Percentiles rank a stretch among this genome's conserved stretches.
Conservation (phyloP, 2,329 filamentous ascomycete species). For the Pseudodiploospora longispora region DNA sequence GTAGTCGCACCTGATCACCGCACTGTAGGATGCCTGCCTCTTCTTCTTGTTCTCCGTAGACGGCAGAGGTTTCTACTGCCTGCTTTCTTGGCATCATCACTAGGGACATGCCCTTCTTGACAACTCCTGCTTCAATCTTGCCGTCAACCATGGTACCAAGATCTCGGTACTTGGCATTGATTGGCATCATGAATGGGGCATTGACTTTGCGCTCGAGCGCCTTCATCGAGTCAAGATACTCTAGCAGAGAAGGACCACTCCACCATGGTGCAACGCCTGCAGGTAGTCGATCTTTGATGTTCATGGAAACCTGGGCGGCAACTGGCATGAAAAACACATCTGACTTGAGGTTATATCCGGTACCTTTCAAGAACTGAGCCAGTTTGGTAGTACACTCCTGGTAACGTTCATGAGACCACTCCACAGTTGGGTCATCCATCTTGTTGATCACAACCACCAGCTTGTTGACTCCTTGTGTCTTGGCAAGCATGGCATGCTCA, state of each 20-base stretch:
- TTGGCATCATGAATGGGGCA: conserved; percentile 98
- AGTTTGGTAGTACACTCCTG: conserved; percentile 91
- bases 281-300: conserved; percentile 82
- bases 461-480: conserved; percentile 97
- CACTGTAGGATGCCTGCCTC: conserved; percentile 75
- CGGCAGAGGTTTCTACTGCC: conserved; percentile 67
- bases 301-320: conserved; percentile 75
- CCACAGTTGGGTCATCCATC: conserved; percentile 96
- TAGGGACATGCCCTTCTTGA: conserved; percentile 81
- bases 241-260: conserved; percentile 80
- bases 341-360: conserved; percentile 89
- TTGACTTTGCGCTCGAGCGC: conserved; percentile 92
- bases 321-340: conserved; percentile 96
- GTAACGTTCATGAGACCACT: conserved; percentile 91
- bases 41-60: conserved; percentile 95
- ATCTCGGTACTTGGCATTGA: conserved; percentile 93
- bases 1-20: conserved; percentile 89
- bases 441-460: conserved; percentile 94
- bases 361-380: conserved; percentile 75
- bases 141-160: conserved; percentile 97
- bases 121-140: conserved; percentile 88
- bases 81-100: conserved; percentile 96
- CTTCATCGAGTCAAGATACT: conserved; percentile 91
- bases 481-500: conserved; percentile 95
- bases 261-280: conserved; percentile 75